Conservation (phyloP, 257 asterid species). For the Scutellaria galericulata region DNA sequence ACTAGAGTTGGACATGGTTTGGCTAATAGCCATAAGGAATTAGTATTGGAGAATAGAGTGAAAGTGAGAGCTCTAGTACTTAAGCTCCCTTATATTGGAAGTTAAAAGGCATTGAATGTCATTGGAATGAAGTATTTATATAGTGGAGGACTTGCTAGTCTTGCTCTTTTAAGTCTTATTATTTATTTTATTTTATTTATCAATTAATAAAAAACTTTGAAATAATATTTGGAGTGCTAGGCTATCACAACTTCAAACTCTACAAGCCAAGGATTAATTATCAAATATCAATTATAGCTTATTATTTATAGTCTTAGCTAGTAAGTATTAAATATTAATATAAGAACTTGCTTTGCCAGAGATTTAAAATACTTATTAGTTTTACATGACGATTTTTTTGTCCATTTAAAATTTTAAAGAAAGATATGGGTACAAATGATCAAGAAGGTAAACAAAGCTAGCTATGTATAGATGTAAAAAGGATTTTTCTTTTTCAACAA, state of each 20-base stretch:
- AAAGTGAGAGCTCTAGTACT: too few species aligned
- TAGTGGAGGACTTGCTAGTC: slow-evolving; percentile 33
- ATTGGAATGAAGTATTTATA: slow-evolving; percentile 35
- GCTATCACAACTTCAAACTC: too few species aligned
- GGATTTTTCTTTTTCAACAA: neutral
- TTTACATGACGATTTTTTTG: too few species aligned
- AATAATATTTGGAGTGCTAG: neutral
- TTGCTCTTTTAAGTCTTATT: slow-evolving; percentile 14
- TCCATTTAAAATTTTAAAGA: too few species aligned
- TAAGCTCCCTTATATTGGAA: neutral
- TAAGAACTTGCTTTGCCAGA: too few species aligned
- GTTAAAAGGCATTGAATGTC: slow-evolving; percentile 18
- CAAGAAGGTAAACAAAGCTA: too few species aligned
- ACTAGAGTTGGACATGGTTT: slow-evolving; percentile 47
- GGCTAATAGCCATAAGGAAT: slow-evolving; percentile 43
- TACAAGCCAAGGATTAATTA: too few species aligned
- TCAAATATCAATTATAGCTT: too few species aligned
- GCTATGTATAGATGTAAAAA: too few species aligned
- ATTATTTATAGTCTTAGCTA: too few species aligned
- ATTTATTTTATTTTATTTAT: neutral
- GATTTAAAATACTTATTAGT: too few species aligned
- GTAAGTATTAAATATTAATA: too few species aligned
- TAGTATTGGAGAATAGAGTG: neutral
- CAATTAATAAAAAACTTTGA: neutral
- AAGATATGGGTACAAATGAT: neutral